Conservation (phyloP, 768 basidiomycete species). For the Coprinopsis cinerea region DNA sequence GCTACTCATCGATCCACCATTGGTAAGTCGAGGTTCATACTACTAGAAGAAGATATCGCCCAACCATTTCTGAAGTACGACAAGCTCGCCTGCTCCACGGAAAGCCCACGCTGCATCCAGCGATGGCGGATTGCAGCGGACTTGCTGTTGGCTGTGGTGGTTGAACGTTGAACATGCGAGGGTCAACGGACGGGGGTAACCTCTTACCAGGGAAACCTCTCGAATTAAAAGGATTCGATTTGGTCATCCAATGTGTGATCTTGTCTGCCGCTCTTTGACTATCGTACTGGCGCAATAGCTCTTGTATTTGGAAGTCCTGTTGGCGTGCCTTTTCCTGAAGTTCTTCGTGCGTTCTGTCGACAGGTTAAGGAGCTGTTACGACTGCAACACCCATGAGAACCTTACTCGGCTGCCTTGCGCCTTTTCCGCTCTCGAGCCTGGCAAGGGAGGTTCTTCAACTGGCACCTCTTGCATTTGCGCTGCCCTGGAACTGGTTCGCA, state of each 20-base stretch:
- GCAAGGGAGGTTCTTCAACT: conserved; percentile 40
- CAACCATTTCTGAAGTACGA: conserved; percentile 31
- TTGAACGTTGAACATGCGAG: too few relatives aligned
- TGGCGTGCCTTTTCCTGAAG: conserved; percentile 39
- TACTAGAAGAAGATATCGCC: neutral
- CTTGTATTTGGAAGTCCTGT: conserved; percentile 41
- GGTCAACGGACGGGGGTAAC: too few relatives aligned
- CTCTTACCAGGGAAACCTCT: too few relatives aligned
- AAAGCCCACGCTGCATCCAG: conserved; percentile 24
- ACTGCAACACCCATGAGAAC: conserved; percentile 3
- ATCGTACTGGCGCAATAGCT: conserved; percentile 39
- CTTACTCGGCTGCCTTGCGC: conserved; percentile 52
- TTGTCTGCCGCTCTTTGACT: conserved; percentile 32
- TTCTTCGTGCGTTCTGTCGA: conserved; percentile 46
- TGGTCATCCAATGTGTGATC: conserved; percentile 37
- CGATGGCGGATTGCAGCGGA: conserved; percentile 13
- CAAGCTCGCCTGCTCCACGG: conserved; percentile 31
- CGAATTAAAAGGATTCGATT: conserved; percentile 18
- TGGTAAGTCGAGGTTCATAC: too few relatives aligned
- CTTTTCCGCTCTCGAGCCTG: conserved; percentile 46
- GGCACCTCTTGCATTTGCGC: conserved; percentile 43
- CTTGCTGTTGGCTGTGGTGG: neutral
- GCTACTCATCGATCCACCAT: too few relatives aligned
- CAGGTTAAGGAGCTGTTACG: neutral
- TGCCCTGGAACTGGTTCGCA: conserved; percentile 46